Conservation (phyloP, 1,284 basidiomycete species). For the Rhodotorula sp. region DNA sequence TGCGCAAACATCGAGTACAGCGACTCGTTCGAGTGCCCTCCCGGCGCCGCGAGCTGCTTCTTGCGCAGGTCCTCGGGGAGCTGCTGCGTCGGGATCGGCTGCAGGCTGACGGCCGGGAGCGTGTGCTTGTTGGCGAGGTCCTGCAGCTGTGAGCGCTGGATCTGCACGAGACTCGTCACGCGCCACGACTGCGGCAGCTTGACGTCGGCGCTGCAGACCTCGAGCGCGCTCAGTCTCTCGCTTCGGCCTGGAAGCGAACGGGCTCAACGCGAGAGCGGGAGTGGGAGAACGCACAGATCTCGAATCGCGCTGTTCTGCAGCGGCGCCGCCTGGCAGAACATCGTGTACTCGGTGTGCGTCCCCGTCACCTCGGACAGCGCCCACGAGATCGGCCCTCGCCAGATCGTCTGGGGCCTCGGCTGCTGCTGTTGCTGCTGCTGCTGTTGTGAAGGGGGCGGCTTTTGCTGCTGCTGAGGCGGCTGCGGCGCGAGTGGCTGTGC, state of each 20-base stretch:
- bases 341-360: constrained; percentile 23
- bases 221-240: not conserved
- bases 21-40: constrained; percentile 63
- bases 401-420: constrained; percentile 13
- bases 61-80: constrained; percentile 29
- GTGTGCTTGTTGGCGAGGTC: constrained; percentile 28
- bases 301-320: constrained; percentile 26
- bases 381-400: constrained; percentile 34
- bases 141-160: constrained; percentile 32
- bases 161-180: constrained; percentile 23
- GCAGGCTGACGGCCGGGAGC: constrained; percentile 27
- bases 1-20: constrained; percentile 68
- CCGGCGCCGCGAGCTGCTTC: constrained; percentile 12
- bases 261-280: not conserved
- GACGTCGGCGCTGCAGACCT: constrained; percentile 18
- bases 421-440: not conserved
- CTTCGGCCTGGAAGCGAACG: no score
- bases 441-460: not conserved
- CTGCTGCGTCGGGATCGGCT: constrained; percentile 20
- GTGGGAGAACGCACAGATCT: constrained; percentile 25
- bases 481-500: constrained; percentile 7
- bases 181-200: constrained; percentile 22
- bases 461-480: not conserved
- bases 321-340: constrained; percentile 32
- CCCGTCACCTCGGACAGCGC: constrained; percentile 10